A percentile compares a stretch with the other conserved stretches of the same genome.
These are phyloP conservation scores for Suhomyces bolitotheri DNA, from an alignment of 1,139 yeast genomes.

Conservation along the genomic window DNA sequence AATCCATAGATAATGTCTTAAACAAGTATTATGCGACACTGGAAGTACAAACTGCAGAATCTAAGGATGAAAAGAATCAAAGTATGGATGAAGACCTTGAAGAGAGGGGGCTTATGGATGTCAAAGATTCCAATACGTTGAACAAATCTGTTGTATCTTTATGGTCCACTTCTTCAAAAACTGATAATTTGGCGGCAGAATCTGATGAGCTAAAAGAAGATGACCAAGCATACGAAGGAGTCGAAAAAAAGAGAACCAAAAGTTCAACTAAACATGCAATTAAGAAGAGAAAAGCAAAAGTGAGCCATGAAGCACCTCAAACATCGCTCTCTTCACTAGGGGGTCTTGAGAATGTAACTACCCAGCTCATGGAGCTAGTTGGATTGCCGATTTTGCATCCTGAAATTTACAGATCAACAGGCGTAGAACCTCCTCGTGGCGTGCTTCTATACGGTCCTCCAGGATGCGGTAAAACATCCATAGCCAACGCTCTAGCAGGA, in stretches of 20 bases:
- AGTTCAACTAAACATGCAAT: conserved; percentile 23
- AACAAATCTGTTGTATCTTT: conserved; percentile 73
- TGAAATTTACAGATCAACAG: conserved; percentile 81
- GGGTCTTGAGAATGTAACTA: conserved; percentile 81
- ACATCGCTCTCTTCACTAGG: conserved; percentile 74
- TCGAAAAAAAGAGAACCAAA: conserved; percentile 32
- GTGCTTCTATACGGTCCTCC: conserved; percentile 96
- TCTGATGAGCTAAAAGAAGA: conserved; percentile 11
- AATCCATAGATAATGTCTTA: conserved; percentile 57
- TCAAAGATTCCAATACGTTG: conserved; percentile 59
- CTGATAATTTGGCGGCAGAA: conserved; percentile 9
- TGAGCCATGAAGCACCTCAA: conserved; percentile 71
- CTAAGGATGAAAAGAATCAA: conserved; percentile 27
- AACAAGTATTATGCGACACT: conserved; percentile 36
- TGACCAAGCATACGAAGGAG: conserved; percentile 17
- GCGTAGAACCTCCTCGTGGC: conserved; percentile 97
- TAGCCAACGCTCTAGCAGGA: conserved; percentile 95
- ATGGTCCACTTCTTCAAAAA: conserved; percentile 49
- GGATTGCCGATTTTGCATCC: conserved; percentile 94
- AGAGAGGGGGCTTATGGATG: conserved; percentile 58
- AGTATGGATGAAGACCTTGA: conserved; percentile 28
- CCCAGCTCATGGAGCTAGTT: conserved; percentile 83
- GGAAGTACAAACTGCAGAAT: conserved; percentile 10
- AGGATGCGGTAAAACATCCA: conserved; percentile 97
- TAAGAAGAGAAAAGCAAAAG: conserved; percentile 46